Evolutionary conservation across 1,284 basidiomycete species (phyloP), one percentile per base, ranked within the genome.

Genomic region (Malassezia furfur): DNA sequence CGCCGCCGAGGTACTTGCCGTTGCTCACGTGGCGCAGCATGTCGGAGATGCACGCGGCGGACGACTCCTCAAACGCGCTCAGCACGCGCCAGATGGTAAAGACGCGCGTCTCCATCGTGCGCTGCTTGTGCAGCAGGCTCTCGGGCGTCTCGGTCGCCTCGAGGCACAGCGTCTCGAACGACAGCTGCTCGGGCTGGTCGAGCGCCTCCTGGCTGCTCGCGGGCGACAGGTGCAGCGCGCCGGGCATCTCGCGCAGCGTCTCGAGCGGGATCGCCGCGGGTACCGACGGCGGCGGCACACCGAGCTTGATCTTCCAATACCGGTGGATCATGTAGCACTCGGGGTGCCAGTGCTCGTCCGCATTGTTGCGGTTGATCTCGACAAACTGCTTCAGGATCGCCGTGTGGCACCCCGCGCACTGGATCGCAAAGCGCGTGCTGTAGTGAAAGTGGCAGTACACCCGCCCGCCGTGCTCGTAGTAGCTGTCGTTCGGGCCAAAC

Each of bases 331-430:
- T 96, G 77, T 98, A 96, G 77, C 93, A 99, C 77, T 99, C 93
- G 48, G 93, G 93, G 81, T 99, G 93, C 93, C 94, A 99, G 74
- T 94, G 96, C 78, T 98, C 94, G 78, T 98, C 91, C 56, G 85
- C 82, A 81, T 88, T 89, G 78, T 96, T 98, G 61, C 93, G 83
- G 73, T 98, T 98, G 78, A 99, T 96, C 78, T 99, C 93, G 60
- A 99, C 93, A 72, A 96, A 99, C 75, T 99, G 93, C 78, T 98
- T 98, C 66, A 99, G 79, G 63, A 99, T 99, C n/a, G 94, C 94
- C 53, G 87, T 94, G 67, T 85, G 88, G 78, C 93, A 98, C 3
- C 93, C 94, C 0, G 90, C 90, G 76, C 93, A 99, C 76, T 96
- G 96, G 54, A 91, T 94, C 3, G 93, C 93, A 75, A 96, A 98